phyloP scores from a whole-genome alignment of 1,139 yeast genomes.

The Geotrichum australiense region DNA sequence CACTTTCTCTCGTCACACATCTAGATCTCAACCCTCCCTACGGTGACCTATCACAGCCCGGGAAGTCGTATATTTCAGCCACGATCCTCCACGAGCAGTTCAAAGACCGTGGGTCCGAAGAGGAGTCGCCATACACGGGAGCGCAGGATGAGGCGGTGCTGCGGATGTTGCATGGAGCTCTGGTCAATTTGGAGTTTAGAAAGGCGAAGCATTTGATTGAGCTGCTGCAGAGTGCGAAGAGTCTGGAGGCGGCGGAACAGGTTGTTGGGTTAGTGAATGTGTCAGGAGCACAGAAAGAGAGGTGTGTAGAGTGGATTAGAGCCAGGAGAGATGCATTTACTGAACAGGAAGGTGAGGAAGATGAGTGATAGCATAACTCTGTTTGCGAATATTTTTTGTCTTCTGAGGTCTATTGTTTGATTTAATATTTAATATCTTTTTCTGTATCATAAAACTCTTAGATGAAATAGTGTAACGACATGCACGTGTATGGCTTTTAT shows the following conservation, averaged over 20 bases:
- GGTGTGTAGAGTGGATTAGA: conserved; percentile 1
- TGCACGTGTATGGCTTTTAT: too few relatives aligned
- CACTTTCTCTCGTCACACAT: conserved; percentile 78
- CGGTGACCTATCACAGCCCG: conserved; percentile 16
- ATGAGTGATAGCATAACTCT: too few relatives aligned
- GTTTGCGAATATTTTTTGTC: too few relatives aligned
- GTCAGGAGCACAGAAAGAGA: background rate
- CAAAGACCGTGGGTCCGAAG: conserved; percentile 24
- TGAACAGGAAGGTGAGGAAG: background rate
- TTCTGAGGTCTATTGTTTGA: too few relatives aligned
- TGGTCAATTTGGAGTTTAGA: conserved; percentile 56
- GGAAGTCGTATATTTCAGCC: conserved; percentile 20
- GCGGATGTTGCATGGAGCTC: conserved; percentile 68
- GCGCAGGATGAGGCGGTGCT: conserved; percentile 39
- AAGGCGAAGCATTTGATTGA: conserved; percentile 67
- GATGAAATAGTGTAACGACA: too few relatives aligned
- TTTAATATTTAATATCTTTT: too few relatives aligned
- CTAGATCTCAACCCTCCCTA: conserved; percentile 61
- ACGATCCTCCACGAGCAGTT: conserved; percentile 26
- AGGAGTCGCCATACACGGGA: conserved; percentile 2
- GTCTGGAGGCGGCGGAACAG: conserved; percentile 74
- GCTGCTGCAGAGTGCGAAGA: conserved; percentile 67
- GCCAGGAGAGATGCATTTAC: too few relatives aligned
- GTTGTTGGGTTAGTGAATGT: conserved; percentile 42
- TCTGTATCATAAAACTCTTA: too few relatives aligned